Evolutionary conservation across 1,284 basidiomycete genomes (phyloP), one percentile per base, ranked within the genome.

Genomic region (Cutaneotrichosporon cutaneum): DNA sequence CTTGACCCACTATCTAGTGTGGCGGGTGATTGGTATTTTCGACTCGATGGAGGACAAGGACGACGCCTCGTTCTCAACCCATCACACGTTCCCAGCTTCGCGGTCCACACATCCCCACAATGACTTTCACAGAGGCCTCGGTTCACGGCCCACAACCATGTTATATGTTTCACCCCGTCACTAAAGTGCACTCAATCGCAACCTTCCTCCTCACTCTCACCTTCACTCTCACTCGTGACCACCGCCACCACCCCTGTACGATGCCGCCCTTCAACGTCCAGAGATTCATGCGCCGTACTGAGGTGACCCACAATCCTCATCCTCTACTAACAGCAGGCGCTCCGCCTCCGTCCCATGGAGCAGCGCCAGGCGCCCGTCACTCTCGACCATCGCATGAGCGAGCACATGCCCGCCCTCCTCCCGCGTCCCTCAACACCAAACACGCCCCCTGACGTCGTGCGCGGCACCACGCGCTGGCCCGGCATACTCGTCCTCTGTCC

Each of bases 401-500:
- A 42, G 18, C 39, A 42, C 39, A 42, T 42, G 39, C 39, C 39
- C 16, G 18, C 16, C 39, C 39, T 42, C 39, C 8, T n/a, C 18
- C 39, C 39, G 18, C 39, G 39, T 4, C 39, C 39, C 39, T 42
- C 39, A 7, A 42, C 39, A 3, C 39, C 39, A 7, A 6, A 18
- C 39, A 42, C 45, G 6, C 24, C 45, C 45, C 22, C 45, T 22
- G 45, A 47, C 9, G 16, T 47, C 24, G 24, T 47, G 22, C 22
- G 22, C 22, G 45, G 45, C 22, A 24, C 22, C 9, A 3, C 22
- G 24, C 45, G 45, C 13, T 47, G 45, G 45, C 22, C 45, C 1
- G 45, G 45, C 45, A 22, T 47, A 22, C 45, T 47, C 45, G 45
- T 47, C 45, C 45, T 47, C 11, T n/a, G 44, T 10, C 45, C 45